Percentiles rank a stretch among this genome's conserved stretches.
phyloP scores from a whole-genome alignment of 2,329 filamentous ascomycete species.

The Neopestalotiopsis sp. region DNA sequence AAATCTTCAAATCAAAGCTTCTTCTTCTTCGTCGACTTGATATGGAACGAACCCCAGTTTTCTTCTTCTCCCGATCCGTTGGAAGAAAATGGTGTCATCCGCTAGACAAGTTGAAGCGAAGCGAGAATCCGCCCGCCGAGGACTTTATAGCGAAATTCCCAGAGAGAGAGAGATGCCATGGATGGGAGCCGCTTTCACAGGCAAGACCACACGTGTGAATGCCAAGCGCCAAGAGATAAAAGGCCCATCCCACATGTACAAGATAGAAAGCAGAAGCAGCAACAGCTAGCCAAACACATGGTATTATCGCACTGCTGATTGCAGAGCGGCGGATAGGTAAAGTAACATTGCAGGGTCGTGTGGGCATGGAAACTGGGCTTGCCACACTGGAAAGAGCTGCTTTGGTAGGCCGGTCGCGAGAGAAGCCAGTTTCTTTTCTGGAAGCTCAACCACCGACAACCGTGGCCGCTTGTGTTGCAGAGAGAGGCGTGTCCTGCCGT shows the following conservation, averaged over 20 bases:
- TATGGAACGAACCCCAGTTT: conserved; percentile 12
- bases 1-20: neutral
- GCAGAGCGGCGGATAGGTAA: neutral
- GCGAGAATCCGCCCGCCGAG: neutral
- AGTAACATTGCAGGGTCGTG: conserved; percentile 2
- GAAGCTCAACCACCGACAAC: conserved; percentile 3
- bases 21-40: neutral
- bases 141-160: conserved; percentile 2
- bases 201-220: conserved; percentile 7
- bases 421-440: conserved; percentile 7
- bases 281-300: neutral
- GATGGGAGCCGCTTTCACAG: neutral
- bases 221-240: conserved; percentile 17
- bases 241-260: neutral
- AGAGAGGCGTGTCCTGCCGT: conserved; percentile 10
- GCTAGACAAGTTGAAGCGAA: conserved; percentile 10
- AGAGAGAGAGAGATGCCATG: too few relatives aligned
- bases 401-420: too few relatives aligned
- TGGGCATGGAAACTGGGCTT: neutral
- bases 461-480: conserved; percentile 2
- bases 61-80: neutral
- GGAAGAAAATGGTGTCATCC: conserved; percentile 16
- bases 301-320: neutral
- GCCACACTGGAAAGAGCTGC: neutral
- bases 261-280: neutral